A percentile compares a stretch with the other conserved stretches of the same genome.
These are phyloP conservation scores for Endocladia muricata DNA, from an alignment of 31 red algal species.

Conservation along the genomic window DNA sequence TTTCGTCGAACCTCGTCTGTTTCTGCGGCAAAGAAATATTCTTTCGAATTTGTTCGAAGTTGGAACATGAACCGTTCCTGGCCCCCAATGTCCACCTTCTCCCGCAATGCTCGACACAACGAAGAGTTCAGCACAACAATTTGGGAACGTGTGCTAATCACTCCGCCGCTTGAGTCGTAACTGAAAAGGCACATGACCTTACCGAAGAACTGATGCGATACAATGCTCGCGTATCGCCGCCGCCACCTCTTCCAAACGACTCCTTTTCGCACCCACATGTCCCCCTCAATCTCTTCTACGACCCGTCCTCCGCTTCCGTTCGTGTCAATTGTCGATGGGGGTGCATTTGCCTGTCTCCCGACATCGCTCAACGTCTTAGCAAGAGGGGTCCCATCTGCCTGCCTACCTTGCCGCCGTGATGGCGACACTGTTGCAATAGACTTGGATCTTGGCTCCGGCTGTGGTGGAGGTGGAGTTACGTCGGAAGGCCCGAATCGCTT, in stretches of 20 bases:
- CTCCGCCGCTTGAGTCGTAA: constrained; percentile 57
- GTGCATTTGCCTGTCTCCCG: background rate
- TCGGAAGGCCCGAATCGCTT: constrained; percentile 41
- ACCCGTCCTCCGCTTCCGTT: constrained; percentile 56
- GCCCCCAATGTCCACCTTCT: constrained; percentile 58
- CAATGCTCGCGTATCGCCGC: constrained; percentile 62
- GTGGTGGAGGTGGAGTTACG: background rate
- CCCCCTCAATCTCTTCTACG: constrained; percentile 69
- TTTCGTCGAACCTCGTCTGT: constrained; percentile 41
- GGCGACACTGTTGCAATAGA: constrained; percentile 59
- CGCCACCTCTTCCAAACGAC: constrained; percentile 75
- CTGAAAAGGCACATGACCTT: constrained; percentile 74
- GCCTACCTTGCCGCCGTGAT: constrained; percentile 6
- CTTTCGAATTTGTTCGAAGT: constrained; percentile 41
- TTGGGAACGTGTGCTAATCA: constrained; percentile 44
- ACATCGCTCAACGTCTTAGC: constrained; percentile 18
- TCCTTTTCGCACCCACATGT: constrained; percentile 74
- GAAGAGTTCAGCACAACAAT: constrained; percentile 49
- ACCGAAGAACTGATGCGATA: constrained; percentile 77
- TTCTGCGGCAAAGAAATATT: constrained; percentile 59
- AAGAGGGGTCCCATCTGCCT: constrained; percentile 22
- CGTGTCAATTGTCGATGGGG: constrained; percentile 69
- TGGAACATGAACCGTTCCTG: constrained; percentile 51
- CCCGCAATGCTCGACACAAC: constrained; percentile 43
- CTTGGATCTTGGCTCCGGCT: constrained; percentile 34